Conservation (phyloP, 148 eudicot species). For the Silene conica region DNA sequence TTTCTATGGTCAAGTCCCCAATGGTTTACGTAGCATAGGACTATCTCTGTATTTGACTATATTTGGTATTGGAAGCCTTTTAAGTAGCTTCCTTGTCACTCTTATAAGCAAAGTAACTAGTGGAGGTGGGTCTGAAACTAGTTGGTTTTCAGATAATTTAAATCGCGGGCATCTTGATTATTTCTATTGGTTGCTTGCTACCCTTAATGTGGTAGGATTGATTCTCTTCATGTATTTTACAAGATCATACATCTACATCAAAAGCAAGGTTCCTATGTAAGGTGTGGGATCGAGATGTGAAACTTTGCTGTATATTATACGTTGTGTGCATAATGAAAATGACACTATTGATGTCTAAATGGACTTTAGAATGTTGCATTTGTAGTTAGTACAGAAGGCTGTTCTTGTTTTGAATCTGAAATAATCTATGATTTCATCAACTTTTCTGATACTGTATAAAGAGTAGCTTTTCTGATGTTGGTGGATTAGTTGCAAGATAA, state of each 20-base stretch:
- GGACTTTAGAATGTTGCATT: background rate
- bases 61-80: conserved; percentile 51
- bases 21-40: conserved; percentile 53
- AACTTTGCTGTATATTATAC: conserved; percentile 6
- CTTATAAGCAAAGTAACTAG: conserved; percentile 37
- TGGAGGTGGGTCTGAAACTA: conserved; percentile 28
- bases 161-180: conserved; percentile 54
- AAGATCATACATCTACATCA: conserved; percentile 30
- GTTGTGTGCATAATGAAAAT: background rate
- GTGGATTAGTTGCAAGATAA: background rate
- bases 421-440: background rate
- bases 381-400: background rate
- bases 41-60: conserved; percentile 52
- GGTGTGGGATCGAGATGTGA: background rate
- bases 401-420: background rate
- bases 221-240: conserved; percentile 24
- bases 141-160: conserved; percentile 56
- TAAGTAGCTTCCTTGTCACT: conserved; percentile 54
- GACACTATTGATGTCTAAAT: background rate
- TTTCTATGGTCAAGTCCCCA: conserved; percentile 59
- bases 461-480: too few species aligned
- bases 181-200: conserved; percentile 66
- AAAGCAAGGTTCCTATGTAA: background rate
- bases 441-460: background rate
- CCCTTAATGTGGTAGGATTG: conserved; percentile 21